Conservation (phyloP, 352 stramenopile genomes). For the Peronospora belbahrii region DNA sequence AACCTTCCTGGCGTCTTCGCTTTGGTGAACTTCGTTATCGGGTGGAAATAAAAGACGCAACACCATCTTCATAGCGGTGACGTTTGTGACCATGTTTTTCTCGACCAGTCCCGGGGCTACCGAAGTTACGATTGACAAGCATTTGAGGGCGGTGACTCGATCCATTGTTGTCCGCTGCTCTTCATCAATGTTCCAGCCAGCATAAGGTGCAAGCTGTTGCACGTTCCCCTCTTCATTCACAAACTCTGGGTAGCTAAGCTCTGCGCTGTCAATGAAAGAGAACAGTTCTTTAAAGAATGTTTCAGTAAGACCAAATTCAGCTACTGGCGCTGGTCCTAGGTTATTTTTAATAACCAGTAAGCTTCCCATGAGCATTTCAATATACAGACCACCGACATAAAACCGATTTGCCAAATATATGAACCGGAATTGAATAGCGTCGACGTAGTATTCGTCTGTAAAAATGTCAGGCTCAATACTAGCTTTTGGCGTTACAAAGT, state of each 20-base stretch:
- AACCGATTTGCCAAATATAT: conserved; percentile 57
- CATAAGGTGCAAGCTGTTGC: conserved; percentile 37
- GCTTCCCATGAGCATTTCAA: conserved; percentile 65
- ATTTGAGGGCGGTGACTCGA: conserved; percentile 58
- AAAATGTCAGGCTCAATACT: conserved; percentile 25
- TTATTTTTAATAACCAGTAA: conserved; percentile 61
- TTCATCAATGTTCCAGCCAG: conserved; percentile 48
- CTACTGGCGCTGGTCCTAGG: conserved; percentile 25
- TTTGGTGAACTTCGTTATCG: conserved; percentile 71
- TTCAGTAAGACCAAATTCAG: conserved; percentile 49
- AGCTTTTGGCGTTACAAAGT: conserved; percentile 42
- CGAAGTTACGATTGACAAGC: conserved; percentile 46
- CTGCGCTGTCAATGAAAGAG: conserved; percentile 66
- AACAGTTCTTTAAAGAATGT: conserved; percentile 73
- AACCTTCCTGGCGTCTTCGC: conserved; percentile 37
- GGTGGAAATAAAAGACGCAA: conserved; percentile 66
- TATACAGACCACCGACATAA: conserved; percentile 60
- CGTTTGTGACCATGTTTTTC: conserved; percentile 41
- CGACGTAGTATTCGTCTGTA: conserved; percentile 37
- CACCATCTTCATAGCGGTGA: conserved; percentile 63
- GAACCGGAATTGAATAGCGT: conserved; percentile 61
- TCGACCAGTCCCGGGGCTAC: conserved; percentile 55
- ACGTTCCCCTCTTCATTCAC: conserved; percentile 22
- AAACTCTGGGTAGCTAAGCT: conserved; percentile 32
- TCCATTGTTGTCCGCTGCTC: conserved; percentile 40